These are phyloP conservation scores for Clathrospora elynae DNA, from an alignment of 2,329 filamentous ascomycete species.

Conservation along the genomic window DNA sequence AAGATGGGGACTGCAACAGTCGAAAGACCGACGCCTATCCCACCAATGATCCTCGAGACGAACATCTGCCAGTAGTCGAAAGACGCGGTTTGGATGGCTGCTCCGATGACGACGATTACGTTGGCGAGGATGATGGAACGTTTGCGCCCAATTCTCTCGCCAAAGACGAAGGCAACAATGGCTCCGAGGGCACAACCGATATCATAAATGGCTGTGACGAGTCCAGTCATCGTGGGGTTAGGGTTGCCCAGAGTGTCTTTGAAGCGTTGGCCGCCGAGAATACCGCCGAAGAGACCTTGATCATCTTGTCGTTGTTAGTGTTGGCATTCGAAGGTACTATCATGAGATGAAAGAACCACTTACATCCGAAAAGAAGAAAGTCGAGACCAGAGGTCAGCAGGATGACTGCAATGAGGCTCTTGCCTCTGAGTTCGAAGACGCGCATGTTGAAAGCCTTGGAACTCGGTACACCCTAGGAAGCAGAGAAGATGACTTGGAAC, in stretches of 20 bases:
- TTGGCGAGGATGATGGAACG: conserved; percentile 62
- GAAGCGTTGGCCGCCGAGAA: conserved; percentile 31
- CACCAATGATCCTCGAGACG: conserved; percentile 48
- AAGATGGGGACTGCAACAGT: conserved; percentile 54
- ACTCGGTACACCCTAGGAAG: background rate
- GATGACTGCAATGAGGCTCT: conserved; percentile 19
- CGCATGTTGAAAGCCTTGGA: conserved; percentile 8
- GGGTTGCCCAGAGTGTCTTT: conserved; percentile 22
- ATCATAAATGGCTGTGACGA: conserved; percentile 46
- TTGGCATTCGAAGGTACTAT: background rate
- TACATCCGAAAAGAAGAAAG: conserved; percentile 24
- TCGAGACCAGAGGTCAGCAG: conserved; percentile 22
- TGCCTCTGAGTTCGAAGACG: conserved; percentile 20
- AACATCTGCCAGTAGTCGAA: conserved; percentile 42
- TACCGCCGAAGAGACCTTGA: conserved; percentile 35
- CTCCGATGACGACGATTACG: conserved; percentile 42
- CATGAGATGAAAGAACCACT: background rate
- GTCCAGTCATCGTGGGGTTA: conserved; percentile 35
- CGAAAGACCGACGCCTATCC: conserved; percentile 53
- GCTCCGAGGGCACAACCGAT: conserved; percentile 52
- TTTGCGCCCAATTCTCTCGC: conserved; percentile 62
- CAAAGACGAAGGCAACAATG: conserved; percentile 50
- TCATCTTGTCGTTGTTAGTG: too few species aligned
- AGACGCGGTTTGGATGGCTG: conserved; percentile 39
- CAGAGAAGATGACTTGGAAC: background rate